Percentiles rank a stretch among this genome's conserved stretches.
Evolutionary conservation across 306 rosid species (phyloP).

Genomic region (Cucurbita argyrosperma): DNA sequence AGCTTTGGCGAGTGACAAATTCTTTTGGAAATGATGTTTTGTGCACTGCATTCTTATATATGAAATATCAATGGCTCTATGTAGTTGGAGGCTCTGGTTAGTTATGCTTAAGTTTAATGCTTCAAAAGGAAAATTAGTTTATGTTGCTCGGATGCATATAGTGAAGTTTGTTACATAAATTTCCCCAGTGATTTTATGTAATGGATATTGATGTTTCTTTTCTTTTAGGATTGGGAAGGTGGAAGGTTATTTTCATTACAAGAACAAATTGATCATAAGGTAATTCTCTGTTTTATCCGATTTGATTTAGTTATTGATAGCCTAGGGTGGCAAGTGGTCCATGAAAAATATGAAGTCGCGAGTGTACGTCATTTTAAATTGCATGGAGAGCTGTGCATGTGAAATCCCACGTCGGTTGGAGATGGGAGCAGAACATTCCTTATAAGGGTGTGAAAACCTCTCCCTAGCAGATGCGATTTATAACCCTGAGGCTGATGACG

Average conservation of each 20-base stretch:
- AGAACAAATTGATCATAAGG: slow-evolving; percentile 84
- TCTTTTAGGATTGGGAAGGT: slow-evolving; percentile 58
- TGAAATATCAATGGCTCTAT: background rate
- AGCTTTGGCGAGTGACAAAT: background rate
- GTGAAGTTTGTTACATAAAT: background rate
- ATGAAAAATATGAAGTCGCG: background rate
- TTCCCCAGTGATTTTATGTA: background rate
- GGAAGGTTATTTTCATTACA: slow-evolving; percentile 71
- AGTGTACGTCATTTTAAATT: background rate
- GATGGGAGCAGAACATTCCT: no score
- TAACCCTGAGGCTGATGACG: no score
- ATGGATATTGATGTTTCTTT: slow-evolving; percentile 3
- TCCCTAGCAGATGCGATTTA: no score
- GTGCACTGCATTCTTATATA: background rate
- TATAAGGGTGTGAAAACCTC: no score
- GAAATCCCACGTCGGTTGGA: no score
- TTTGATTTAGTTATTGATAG: slow-evolving; percentile 2
- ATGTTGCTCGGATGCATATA: background rate
- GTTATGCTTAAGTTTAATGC: background rate
- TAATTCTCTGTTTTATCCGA: slow-evolving; percentile 10
- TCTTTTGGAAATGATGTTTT: background rate
- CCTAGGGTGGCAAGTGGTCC: background rate
- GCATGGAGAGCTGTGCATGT: no score
- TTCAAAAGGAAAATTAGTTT: background rate
- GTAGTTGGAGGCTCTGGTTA: background rate